Evolutionary conservation across 257 asterid species (phyloP).

Genomic region (Phtheirospermum japonicum): DNA sequence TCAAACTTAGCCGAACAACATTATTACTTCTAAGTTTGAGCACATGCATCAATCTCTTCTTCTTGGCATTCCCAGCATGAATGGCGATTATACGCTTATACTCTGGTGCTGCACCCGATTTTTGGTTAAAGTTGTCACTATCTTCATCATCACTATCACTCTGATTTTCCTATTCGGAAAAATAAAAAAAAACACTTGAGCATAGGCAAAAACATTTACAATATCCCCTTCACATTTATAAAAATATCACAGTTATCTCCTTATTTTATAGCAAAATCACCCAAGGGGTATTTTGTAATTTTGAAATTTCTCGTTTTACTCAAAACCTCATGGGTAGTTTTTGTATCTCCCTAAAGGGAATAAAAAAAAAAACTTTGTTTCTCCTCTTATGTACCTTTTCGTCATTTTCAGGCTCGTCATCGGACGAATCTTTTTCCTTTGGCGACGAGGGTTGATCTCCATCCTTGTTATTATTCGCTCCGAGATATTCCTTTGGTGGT

Average conservation of each 20-base stretch:
- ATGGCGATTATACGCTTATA: constrained; percentile 76
- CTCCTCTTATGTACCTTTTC: too few species aligned
- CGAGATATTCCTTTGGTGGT: constrained; percentile 85
- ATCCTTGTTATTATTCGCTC: constrained; percentile 38
- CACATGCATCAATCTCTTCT: constrained; percentile 60
- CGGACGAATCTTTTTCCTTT: constrained; percentile 44
- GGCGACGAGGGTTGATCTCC: constrained; percentile 40
- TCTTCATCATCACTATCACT: constrained; percentile 56
- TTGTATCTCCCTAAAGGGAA: too few species aligned
- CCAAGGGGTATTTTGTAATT: too few species aligned
- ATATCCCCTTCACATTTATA: too few species aligned
- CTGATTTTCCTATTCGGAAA: constrained; percentile 21
- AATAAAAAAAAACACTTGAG: too few species aligned
- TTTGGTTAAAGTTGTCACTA: too few species aligned
- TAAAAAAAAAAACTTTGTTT: too few species aligned
- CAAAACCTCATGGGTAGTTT: too few species aligned
- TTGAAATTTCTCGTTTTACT: too few species aligned
- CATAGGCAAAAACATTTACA: too few species aligned
- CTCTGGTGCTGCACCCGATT: constrained; percentile 54
- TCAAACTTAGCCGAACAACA: constrained; percentile 80
- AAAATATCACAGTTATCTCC: too few species aligned
- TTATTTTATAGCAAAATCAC: too few species aligned
- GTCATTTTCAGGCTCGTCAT: constrained; percentile 46
- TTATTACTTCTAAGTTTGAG: constrained; percentile 44
- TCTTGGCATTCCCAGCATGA: constrained; percentile 91